Base-by-base conservation (phyloP, 306 rosid genomes). In the Quillaja saponaria region DNA sequence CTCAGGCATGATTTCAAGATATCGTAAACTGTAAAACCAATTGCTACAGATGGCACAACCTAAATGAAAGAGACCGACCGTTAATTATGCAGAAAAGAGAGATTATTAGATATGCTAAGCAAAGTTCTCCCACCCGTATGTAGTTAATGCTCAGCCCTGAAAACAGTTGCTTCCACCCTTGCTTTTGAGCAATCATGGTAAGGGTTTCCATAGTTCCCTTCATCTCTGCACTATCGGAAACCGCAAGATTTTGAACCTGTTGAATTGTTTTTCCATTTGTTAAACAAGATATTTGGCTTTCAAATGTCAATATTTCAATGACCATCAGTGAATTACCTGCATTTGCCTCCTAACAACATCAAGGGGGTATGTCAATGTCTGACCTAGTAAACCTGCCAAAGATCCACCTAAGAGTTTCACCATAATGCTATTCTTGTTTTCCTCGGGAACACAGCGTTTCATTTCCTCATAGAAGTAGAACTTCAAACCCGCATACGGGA, bases 311-410 rank as follows among this genome's bases (percentile, higher is more conserved):
- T 40, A 50, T 41, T 61, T 41, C 40, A 59, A 66, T 18, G 49
- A 61, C 37, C 47, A 35, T 63, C 40, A 61, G 41, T 62, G 64
- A 40, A 20, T 38, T 80, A 86, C 98, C 96, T 92, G 96, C 98
- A 92, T 92, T 81, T 92, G 96, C 76, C 98, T 82, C 87, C 98
- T 80, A 35, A 89, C 96, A 73, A 92, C 98, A 69, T 92, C 96
- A 33, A 92, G 98, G 52, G 98, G 96, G 64, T 88, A 92, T 33
- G 96, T 92, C 80, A 92, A 86, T 44, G 96, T 92, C 67, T 92
- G 98, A 41, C 98, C 95, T 68, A 92, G 63, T 58, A 92, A 70
- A 72, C 98, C 98, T 15, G 96, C 98, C 52, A 92, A 85, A 8
- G 98, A 92, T 65, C 98, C 96, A 63, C 96, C 88, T 0, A 77